A percentile compares a stretch with the other conserved stretches of the same genome.
Conservation (phyloP, 805 yeast species). For the Clavispora asparagi region DNA sequence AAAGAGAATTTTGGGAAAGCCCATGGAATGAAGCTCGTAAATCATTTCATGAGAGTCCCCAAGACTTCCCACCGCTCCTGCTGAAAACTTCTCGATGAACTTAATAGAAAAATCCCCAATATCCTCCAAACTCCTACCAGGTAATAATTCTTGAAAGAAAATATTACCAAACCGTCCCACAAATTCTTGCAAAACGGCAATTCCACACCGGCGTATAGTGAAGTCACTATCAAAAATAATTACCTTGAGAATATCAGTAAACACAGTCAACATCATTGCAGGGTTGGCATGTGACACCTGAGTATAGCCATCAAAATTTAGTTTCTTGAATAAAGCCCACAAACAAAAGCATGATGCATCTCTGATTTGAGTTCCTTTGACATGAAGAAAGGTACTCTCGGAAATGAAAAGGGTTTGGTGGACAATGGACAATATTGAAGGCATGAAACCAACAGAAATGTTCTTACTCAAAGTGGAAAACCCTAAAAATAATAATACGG, state of each 20-base stretch:
- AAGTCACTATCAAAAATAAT: slow-evolving; percentile 71
- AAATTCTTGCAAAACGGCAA: slow-evolving; percentile 84
- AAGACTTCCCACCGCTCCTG: slow-evolving; percentile 22
- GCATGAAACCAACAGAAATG: slow-evolving; percentile 19
- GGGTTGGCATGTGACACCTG: slow-evolving; percentile 6
- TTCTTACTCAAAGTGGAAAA: slow-evolving; percentile 25
- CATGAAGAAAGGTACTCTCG: slow-evolving; percentile 45
- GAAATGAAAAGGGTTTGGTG: slow-evolving; percentile 49
- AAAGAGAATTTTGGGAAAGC: slow-evolving; percentile 23
- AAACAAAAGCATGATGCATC: slow-evolving; percentile 80
- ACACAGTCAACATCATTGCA: slow-evolving; percentile 17
- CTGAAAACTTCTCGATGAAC: slow-evolving; percentile 58
- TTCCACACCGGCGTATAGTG: slow-evolving; percentile 70
- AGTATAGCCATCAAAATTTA: slow-evolving; percentile 14
- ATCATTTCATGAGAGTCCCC: slow-evolving; percentile 13
- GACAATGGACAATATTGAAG: slow-evolving; percentile 32
- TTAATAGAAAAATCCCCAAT: slow-evolving; percentile 37
- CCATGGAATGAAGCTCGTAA: slow-evolving; percentile 17
- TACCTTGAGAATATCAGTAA: slow-evolving; percentile 41
- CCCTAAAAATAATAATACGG: slow-evolving; percentile 54
- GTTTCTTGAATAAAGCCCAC: slow-evolving; percentile 67
- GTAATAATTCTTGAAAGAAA: slow-evolving; percentile 21
- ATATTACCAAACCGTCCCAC: slow-evolving; percentile 65
- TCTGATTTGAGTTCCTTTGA: slow-evolving; percentile 64
- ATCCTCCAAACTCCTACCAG: slow-evolving; percentile 4